Percentiles rank a stretch among this genome's conserved stretches.
phyloP scores from a whole-genome alignment of 805 yeast genomes.

The Candida ascalaphidarum region DNA sequence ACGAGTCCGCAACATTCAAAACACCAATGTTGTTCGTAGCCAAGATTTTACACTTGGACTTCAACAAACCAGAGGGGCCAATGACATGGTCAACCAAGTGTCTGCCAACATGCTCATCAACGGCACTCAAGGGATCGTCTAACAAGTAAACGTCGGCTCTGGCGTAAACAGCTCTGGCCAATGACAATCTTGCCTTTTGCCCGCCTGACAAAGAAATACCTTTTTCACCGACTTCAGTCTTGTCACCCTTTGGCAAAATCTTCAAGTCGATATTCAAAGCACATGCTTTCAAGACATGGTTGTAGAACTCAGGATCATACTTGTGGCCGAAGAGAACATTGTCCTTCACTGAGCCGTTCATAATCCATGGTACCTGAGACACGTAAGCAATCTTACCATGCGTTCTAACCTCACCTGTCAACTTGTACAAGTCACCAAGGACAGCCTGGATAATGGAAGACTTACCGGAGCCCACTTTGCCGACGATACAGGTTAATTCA shows the following conservation, averaged over 20 bases:
- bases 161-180: constrained; percentile 94
- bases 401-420: constrained; percentile 61
- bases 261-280: constrained; percentile 74
- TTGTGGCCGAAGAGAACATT: constrained; percentile 86
- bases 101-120: constrained; percentile 92
- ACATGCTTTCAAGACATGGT: constrained; percentile 77
- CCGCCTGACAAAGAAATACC: constrained; percentile 97
- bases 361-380: constrained; percentile 93
- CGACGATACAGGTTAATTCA: constrained; percentile 77
- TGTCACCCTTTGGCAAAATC: constrained; percentile 81
- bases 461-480: constrained; percentile 87
- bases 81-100: constrained; percentile 77
- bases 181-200: constrained; percentile 89
- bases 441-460: constrained; percentile 73
- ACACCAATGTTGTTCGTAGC: constrained; percentile 87
- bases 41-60: constrained; percentile 64
- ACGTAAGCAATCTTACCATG: constrained; percentile 84
- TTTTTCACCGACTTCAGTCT: constrained; percentile 92
- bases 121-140: constrained; percentile 94
- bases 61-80: constrained; percentile 72
- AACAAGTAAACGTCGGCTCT: constrained; percentile 85
- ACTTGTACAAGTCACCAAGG: constrained; percentile 74
- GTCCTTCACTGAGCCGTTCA: constrained; percentile 89
- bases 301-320: constrained; percentile 74
- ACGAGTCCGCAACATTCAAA: constrained; percentile 61